These are phyloP conservation scores for Paraphysoderma sedebokerense DNA, from an alignment of 371 early-diverging fungal genomes.

Conservation along the genomic window DNA sequence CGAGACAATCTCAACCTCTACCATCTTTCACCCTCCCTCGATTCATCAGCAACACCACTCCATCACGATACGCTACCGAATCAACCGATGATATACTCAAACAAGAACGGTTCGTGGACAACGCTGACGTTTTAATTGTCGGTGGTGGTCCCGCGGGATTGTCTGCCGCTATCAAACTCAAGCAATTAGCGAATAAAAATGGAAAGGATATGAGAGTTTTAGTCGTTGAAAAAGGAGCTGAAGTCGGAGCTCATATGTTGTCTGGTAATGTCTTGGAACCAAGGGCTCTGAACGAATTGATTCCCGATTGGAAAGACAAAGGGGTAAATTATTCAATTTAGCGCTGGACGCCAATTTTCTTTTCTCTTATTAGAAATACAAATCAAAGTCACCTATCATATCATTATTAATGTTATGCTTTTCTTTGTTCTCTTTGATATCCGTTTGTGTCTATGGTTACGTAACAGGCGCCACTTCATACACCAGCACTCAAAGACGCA, in stretches of 20 bases:
- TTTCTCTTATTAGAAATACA: too few relatives aligned
- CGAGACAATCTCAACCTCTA: too few relatives aligned
- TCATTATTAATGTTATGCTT: too few relatives aligned
- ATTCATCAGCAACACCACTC: too few relatives aligned
- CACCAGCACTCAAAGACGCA: constrained; percentile 67
- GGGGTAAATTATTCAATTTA: too few relatives aligned
- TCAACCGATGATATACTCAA: too few relatives aligned
- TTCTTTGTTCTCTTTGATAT: background rate
- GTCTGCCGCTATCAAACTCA: constrained; percentile 82
- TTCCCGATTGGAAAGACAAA: constrained; percentile 93
- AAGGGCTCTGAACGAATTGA: constrained; percentile 77
- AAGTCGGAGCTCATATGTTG: constrained; percentile 87
- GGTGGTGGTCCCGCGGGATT: constrained; percentile 94
- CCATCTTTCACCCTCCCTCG: too few relatives aligned
- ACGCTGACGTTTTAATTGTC: constrained; percentile 90
- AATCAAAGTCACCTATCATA: too few relatives aligned
- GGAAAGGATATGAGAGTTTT: constrained; percentile 80
- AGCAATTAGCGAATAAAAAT: constrained; percentile 70
- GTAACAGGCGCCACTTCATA: constrained; percentile 61
- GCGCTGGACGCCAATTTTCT: too few relatives aligned
- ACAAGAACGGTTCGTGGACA: constrained; percentile 60
- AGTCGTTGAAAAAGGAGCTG: constrained; percentile 86
- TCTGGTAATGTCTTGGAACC: constrained; percentile 93
- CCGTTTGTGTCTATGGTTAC: background rate
- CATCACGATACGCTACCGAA: too few relatives aligned